Percentiles rank a stretch among this genome's conserved stretches.
Evolutionary conservation across 192 early-diverging fungal genomes (phyloP).

Genomic region (Linnemannia exigua): DNA sequence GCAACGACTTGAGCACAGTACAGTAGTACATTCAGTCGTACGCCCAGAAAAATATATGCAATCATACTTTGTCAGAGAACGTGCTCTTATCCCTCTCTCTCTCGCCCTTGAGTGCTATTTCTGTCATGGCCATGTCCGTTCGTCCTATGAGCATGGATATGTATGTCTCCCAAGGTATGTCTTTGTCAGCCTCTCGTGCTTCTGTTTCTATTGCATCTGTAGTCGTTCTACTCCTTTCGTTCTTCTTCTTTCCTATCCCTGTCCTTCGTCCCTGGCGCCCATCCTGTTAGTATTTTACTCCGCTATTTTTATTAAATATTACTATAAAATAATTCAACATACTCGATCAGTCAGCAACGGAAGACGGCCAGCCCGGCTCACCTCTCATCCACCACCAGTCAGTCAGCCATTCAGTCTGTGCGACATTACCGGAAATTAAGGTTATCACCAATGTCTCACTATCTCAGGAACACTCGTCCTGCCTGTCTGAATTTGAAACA

Average conservation of each 20-base stretch:
- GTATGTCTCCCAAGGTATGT: not conserved
- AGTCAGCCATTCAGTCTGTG: not conserved
- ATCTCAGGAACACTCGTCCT: not conserved
- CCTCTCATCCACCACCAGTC: not conserved
- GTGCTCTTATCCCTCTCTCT: too few species aligned
- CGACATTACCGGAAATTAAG: constrained; percentile 1
- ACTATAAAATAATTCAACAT: not conserved
- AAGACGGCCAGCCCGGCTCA: not conserved
- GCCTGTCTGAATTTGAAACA: too few species aligned
- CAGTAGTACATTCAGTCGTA: too few species aligned
- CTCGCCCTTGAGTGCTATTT: not conserved
- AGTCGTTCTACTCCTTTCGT: not conserved
- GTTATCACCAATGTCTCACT: not conserved
- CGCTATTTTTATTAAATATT: too few species aligned
- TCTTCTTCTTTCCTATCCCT: constrained; percentile 8
- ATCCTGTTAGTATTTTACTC: not conserved
- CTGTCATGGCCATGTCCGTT: not conserved
- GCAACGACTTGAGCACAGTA: too few species aligned
- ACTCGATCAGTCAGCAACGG: not conserved
- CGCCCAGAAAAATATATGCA: too few species aligned
- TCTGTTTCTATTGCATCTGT: not conserved
- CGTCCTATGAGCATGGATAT: not conserved
- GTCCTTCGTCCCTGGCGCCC: not conserved
- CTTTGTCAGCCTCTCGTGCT: not conserved
- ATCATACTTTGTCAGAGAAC: too few species aligned